Evolutionary conservation across 2,329 filamentous ascomycete genomes (phyloP).

Genomic region (Salinomyces thailandicus): DNA sequence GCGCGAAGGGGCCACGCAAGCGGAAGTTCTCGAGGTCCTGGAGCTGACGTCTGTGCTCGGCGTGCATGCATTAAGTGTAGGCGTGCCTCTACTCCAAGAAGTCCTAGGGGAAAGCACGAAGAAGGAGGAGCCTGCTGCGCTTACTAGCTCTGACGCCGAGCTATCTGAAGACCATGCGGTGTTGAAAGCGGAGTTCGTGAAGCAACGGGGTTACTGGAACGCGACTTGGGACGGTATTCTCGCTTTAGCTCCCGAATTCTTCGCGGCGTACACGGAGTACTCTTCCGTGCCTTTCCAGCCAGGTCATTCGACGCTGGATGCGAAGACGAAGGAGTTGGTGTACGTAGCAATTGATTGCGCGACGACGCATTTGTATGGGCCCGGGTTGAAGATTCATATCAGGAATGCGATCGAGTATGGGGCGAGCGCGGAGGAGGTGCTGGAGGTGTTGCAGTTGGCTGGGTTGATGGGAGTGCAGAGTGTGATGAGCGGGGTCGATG

Average conservation of each 20-base stretch:
- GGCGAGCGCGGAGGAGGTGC: slow-evolving; percentile 37
- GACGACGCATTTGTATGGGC: slow-evolving; percentile 38
- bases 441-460: slow-evolving; percentile 40
- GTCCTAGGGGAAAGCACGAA: slow-evolving; percentile 34
- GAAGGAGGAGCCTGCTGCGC: no score
- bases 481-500: not conserved
- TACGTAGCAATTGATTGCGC: slow-evolving; percentile 41
- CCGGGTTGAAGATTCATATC: slow-evolving; percentile 40
- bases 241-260: slow-evolving; percentile 37
- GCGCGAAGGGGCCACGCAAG: slow-evolving; percentile 29
- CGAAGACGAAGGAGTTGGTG: slow-evolving; percentile 41
- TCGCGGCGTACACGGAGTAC: slow-evolving; percentile 39
- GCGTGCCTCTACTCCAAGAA: slow-evolving; percentile 37
- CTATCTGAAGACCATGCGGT: slow-evolving; percentile 18
- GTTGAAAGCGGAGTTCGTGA: slow-evolving; percentile 34
- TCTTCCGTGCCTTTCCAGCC: slow-evolving; percentile 30
- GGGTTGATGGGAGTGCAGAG: slow-evolving; percentile 21
- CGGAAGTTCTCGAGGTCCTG: slow-evolving; percentile 38
- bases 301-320: slow-evolving; percentile 27
- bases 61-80: slow-evolving; percentile 36
- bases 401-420: slow-evolving; percentile 38
- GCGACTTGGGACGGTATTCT: slow-evolving; percentile 37
- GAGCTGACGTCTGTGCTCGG: slow-evolving; percentile 36
- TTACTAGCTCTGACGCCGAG: no score
- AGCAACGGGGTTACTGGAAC: slow-evolving; percentile 40